Base-by-base conservation (phyloP, 805 yeast species). In the Pichia ethanolica region DNA sequence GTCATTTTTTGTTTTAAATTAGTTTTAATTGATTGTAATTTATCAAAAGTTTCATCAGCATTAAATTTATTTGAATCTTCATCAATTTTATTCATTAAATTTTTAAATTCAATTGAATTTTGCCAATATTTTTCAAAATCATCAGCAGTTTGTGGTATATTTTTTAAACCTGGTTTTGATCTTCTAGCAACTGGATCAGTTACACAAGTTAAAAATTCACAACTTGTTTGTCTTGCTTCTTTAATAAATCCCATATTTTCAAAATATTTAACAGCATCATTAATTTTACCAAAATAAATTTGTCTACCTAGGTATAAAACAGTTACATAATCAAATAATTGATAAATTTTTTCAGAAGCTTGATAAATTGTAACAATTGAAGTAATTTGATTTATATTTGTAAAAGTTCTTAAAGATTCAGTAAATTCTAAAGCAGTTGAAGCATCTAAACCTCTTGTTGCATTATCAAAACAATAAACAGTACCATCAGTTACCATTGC, bases 361-460 rank as follows among this genome's bases (percentile, higher is more conserved):
- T 82, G 88, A 59, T 82, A 82, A 54, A 81, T 79, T 35, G 86
- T 81, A 49, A 82, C 81, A 53, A 82, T 64, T 12, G 84, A 79
- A n/a, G 84, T 72, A 10, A 76, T 68, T 42, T 77, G 72, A 53
- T 76, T 65, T 62, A 81, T 63, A 54, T 79, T 77, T 2, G 86
- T 80, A 10, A 79, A 73, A 3, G 82, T 72, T 66, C 81, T 77
- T 52, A 82, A 70, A 30, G 83, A 77, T 59, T 78, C 75, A 28
- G 77, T 74, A 53, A 78, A 82, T 64, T 82, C 87, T 51, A 82
- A 71, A 13, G 87, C 87, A 20, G 86, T 81, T 13, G 86, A 80
- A 9, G 86, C 77, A 66, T 81, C 87, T 56, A 81, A 70, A 64
- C 87, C 87, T 65, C 86, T 73, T 14, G 87, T 82, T 27, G 86